These are phyloP conservation scores for Macrolepiota albuminosa DNA, from an alignment of 768 basidiomycete genomes.

Conservation along the genomic window DNA sequence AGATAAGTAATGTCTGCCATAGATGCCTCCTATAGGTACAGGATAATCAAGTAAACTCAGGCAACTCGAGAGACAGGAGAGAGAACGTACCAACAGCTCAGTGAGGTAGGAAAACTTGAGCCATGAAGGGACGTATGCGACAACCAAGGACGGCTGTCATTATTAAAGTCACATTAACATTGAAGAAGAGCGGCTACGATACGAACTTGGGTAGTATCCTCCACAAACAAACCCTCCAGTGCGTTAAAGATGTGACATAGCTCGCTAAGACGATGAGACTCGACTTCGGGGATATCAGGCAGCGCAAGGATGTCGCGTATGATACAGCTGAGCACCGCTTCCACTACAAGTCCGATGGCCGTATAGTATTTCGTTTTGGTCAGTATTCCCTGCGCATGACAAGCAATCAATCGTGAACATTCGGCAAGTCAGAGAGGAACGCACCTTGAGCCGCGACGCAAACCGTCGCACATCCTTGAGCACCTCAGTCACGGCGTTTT, in stretches of 20 bases:
- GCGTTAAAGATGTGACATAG: conserved; percentile 75
- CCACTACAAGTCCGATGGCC: conserved; percentile 66
- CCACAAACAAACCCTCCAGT: conserved; percentile 77
- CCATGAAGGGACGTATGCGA: conserved; percentile 88
- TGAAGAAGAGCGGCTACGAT: neutral
- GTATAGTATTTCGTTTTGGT: conserved; percentile 68
- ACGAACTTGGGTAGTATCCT: conserved; percentile 54
- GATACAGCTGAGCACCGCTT: conserved; percentile 62
- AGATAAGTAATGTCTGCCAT: conserved; percentile 90
- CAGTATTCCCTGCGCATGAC: conserved; percentile 49
- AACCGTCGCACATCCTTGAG: conserved; percentile 59
- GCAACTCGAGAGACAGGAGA: neutral
- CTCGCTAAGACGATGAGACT: conserved; percentile 80
- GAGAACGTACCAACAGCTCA: conserved; percentile 74
- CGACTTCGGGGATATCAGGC: conserved; percentile 82
- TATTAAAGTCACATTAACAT: neutral
- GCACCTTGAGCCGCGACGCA: conserved; percentile 71
- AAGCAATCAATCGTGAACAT: neutral
- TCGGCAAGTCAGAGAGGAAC: conserved; percentile 11
- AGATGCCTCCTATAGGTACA: conserved; percentile 68
- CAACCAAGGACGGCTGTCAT: conserved; percentile 64
- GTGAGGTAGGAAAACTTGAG: conserved; percentile 93
- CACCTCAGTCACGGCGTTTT: conserved; percentile 58
- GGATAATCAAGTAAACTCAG: neutral
- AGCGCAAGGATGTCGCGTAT: conserved; percentile 71